Percentiles rank a stretch among this genome's conserved stretches.
Conservation (phyloP, 2,329 filamentous ascomycete genomes). For the Neopestalotiopsis sp. region DNA sequence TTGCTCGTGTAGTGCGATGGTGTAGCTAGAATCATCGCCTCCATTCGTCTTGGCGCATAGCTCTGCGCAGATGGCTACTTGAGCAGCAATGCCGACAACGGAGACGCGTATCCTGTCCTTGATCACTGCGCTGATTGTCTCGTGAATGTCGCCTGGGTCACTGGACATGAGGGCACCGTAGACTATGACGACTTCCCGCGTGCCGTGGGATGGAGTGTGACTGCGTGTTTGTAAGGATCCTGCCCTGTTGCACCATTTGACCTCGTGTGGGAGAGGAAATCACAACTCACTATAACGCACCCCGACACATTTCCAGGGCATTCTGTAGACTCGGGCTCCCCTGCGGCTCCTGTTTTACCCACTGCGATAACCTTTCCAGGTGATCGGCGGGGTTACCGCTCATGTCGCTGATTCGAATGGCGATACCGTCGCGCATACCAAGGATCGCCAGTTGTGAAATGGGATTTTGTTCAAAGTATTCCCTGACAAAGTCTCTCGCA, state of each 20-base stretch:
- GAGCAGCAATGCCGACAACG: constrained; percentile 87
- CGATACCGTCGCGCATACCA: constrained; percentile 91
- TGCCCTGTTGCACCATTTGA: neutral
- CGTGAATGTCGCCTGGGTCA: constrained; percentile 94
- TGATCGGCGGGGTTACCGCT: constrained; percentile 91
- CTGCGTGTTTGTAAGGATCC: constrained; percentile 44
- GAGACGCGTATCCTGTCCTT: constrained; percentile 84
- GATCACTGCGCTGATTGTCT: constrained; percentile 81
- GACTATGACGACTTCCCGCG: constrained; percentile 87
- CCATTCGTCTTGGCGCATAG: constrained; percentile 87
- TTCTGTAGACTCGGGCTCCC: constrained; percentile 88
- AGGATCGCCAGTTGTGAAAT: constrained; percentile 94
- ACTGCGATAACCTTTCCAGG: constrained; percentile 72
- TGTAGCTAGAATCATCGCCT: constrained; percentile 77
- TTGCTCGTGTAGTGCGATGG: constrained; percentile 82
- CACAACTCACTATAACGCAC: constrained; percentile 75
- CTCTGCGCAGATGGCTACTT: constrained; percentile 90
- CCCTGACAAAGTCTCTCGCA: constrained; percentile 84
- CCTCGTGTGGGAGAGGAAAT: constrained; percentile 4
- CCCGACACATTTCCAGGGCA: constrained; percentile 92
- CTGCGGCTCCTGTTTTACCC: constrained; percentile 70
- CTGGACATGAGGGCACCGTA: constrained; percentile 89
- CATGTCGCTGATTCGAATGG: constrained; percentile 84
- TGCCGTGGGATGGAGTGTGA: constrained; percentile 91
- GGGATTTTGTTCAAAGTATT: constrained; percentile 98